A percentile compares a stretch with the other conserved stretches of the same genome.
Conservation (phyloP, 371 early-diverging fungal species). For the Rhizopus microsporus region DNA sequence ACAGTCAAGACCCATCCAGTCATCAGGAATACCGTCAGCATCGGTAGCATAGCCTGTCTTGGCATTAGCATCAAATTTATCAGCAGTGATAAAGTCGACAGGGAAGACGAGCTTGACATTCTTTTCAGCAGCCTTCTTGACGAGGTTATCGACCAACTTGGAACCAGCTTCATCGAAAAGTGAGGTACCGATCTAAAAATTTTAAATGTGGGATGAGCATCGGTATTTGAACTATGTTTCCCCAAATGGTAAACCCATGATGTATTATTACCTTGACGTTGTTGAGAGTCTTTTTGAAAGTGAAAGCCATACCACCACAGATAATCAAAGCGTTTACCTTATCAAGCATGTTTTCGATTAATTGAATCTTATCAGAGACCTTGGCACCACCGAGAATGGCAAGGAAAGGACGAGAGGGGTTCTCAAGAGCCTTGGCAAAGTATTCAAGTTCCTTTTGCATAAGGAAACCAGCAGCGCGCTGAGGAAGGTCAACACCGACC, state of each 20-base stretch:
- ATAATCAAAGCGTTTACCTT: conserved; percentile 91
- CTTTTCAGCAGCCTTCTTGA: conserved; percentile 87
- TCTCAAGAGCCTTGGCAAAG: conserved; percentile 95
- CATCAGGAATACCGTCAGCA: conserved; percentile 87
- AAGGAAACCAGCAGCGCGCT: conserved; percentile 94
- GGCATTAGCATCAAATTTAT: conserved; percentile 83
- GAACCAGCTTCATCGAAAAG: conserved; percentile 91
- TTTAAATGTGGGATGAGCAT: not conserved
- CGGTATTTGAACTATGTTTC: not conserved
- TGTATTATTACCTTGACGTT: conserved; percentile 66
- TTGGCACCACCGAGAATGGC: conserved; percentile 99
- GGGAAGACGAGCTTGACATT: conserved; percentile 90
- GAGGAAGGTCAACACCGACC: conserved; percentile 92
- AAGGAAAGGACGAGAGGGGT: conserved; percentile 93
- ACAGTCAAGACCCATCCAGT: conserved; percentile 93
- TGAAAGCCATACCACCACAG: conserved; percentile 98
- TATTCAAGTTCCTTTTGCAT: conserved; percentile 99
- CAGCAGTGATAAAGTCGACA: conserved; percentile 88
- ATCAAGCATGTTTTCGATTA: conserved; percentile 96
- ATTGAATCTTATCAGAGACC: conserved; percentile 98
- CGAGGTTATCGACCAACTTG: conserved; percentile 77
- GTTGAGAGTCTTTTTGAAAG: conserved; percentile 92
- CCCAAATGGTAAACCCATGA: conserved; percentile 19
- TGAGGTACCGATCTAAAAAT: conserved; percentile 84
- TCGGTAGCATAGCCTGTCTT: conserved; percentile 85